A percentile compares a stretch with the other conserved stretches of the same genome.
Conservation (phyloP, 257 asterid species). For the Solanum arcanum region DNA sequence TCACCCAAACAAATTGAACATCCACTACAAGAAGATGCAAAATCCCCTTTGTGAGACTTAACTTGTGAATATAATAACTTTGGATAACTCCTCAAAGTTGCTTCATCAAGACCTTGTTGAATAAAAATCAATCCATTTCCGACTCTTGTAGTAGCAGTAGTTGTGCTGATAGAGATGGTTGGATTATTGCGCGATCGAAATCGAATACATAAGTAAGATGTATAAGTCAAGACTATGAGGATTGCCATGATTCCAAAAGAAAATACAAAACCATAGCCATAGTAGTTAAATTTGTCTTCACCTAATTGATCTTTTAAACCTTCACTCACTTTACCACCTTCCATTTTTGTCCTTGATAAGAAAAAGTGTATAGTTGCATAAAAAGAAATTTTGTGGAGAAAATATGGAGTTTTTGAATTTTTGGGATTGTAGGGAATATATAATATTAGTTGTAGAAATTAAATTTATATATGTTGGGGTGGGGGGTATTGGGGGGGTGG, state of each 20-base stretch:
- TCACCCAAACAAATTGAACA: slow-evolving; percentile 61
- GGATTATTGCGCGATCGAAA: not conserved
- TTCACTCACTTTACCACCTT: not conserved
- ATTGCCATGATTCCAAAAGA: slow-evolving; percentile 16
- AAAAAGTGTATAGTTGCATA: not conserved
- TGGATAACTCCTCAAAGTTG: slow-evolving; percentile 28
- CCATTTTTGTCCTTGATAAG: not conserved
- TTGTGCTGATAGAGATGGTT: not conserved
- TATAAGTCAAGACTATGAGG: slow-evolving; percentile 16
- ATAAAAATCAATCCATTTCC: not conserved
- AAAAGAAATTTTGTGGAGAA: not conserved
- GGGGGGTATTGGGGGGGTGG: not conserved
- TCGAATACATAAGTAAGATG: slow-evolving; percentile 16
- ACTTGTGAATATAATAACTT: slow-evolving; percentile 21
- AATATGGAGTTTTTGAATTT: not conserved
- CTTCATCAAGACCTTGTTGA: slow-evolving; percentile 21
- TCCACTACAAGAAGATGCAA: slow-evolving; percentile 9
- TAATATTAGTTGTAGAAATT: not conserved
- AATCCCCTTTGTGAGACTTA: slow-evolving; percentile 9
- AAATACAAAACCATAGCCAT: slow-evolving; percentile 26
- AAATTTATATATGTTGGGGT: not conserved
- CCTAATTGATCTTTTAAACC: not conserved
- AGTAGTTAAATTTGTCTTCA: not conserved
- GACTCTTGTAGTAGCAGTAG: not conserved
- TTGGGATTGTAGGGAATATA: not conserved